Evolutionary conservation across 768 basidiomycete genomes (phyloP).

Genomic region (Suillus tomentosus): DNA sequence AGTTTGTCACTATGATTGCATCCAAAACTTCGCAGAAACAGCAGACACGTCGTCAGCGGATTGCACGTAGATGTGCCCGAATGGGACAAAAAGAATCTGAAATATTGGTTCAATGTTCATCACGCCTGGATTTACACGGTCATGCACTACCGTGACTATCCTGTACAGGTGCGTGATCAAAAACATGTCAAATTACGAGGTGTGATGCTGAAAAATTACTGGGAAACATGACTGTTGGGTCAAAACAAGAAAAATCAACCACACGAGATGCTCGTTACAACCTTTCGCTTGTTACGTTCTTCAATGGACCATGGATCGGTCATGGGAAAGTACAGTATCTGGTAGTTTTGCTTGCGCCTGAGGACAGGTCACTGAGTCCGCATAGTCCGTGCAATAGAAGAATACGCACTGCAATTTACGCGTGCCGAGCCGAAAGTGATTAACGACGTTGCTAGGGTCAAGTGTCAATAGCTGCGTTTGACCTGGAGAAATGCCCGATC

Average conservation of each 20-base stretch:
- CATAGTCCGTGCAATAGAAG: background rate
- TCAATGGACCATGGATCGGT: constrained; percentile 55
- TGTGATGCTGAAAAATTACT: background rate
- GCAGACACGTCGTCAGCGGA: background rate
- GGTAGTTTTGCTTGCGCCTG: constrained; percentile 58
- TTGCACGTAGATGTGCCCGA: background rate
- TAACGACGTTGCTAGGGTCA: constrained; percentile 39
- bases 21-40: background rate
- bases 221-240: background rate
- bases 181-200: constrained; percentile 3
- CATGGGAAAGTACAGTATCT: constrained; percentile 84
- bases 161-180: background rate
- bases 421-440: constrained; percentile 50
- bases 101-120: background rate
- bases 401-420: constrained; percentile 45
- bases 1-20: background rate
- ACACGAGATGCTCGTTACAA: constrained; percentile 52
- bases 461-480: constrained; percentile 18
- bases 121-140: background rate
- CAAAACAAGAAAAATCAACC: constrained; percentile 17
- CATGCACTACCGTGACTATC: background rate
- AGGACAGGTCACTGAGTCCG: background rate
- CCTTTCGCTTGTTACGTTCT: constrained; percentile 51
- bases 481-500: constrained; percentile 3
- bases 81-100: background rate